phyloP scores from a whole-genome alignment of 768 basidiomycete genomes.

The Phanerodontia chrysosporium region DNA sequence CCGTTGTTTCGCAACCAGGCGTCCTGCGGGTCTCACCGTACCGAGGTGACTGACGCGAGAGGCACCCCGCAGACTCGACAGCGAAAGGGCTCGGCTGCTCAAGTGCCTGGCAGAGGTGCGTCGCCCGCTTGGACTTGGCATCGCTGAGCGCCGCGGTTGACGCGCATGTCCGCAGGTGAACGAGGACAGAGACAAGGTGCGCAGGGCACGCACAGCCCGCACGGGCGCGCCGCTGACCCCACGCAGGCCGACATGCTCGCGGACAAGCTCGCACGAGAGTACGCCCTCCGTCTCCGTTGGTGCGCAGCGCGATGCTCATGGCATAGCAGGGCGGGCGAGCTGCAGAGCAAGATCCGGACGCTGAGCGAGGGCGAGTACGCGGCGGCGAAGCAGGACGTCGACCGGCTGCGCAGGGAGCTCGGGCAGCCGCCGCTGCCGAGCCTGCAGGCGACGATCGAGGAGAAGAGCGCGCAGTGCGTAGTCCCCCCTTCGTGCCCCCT shows the following conservation, averaged over 20 bases:
- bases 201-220: background rate
- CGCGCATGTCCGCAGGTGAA: slow-evolving; percentile 50
- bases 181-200: slow-evolving; percentile 74
- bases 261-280: slow-evolving; percentile 67
- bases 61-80: slow-evolving; percentile 51
- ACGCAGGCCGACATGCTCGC: slow-evolving; percentile 66
- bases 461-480: slow-evolving; percentile 49
- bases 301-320: slow-evolving; percentile 4
- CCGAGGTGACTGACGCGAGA: background rate
- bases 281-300: slow-evolving; percentile 16
- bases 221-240: background rate
- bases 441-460: slow-evolving; percentile 70
- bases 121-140: slow-evolving; percentile 57
- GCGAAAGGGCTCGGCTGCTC: slow-evolving; percentile 66
- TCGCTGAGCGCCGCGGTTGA: slow-evolving; percentile 49
- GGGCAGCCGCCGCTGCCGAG: slow-evolving; percentile 72
- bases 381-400: slow-evolving; percentile 70
- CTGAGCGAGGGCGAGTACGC: slow-evolving; percentile 78
- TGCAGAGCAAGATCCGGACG: slow-evolving; percentile 58
- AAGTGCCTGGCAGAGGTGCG: slow-evolving; percentile 49
- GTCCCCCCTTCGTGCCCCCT: slow-evolving; percentile 16
- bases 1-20: background rate
- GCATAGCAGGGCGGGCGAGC: slow-evolving; percentile 52
- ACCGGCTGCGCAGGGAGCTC: slow-evolving; percentile 68
- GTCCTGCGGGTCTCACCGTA: background rate